These are phyloP conservation scores for Elsinoe australis DNA, from an alignment of 2,329 filamentous ascomycete species.

Conservation along the genomic window DNA sequence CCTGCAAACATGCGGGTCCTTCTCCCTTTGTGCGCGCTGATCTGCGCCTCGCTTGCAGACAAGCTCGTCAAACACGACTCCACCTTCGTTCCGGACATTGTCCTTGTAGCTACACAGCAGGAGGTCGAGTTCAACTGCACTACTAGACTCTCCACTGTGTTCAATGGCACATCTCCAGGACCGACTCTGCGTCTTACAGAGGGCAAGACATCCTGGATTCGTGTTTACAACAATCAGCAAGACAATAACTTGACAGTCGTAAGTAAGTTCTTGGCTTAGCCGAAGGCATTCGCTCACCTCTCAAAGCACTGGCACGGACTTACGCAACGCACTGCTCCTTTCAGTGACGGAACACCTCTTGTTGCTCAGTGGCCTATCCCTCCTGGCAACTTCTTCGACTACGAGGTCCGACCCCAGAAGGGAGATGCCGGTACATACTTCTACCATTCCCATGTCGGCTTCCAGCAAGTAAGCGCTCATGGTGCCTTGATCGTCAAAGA, in stretches of 20 bases:
- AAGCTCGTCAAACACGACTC: conserved; percentile 22
- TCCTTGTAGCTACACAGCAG: conserved; percentile 40
- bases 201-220: conserved; percentile 46
- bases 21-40: not conserved
- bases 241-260: conserved; percentile 52
- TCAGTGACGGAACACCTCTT: conserved; percentile 55
- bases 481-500: conserved; percentile 55
- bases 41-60: not conserved
- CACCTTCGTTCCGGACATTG: conserved; percentile 37
- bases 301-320: conserved; percentile 61
- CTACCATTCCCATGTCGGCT: conserved; percentile 60
- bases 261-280: conserved; percentile 10
- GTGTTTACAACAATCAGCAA: conserved; percentile 52
- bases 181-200: conserved; percentile 42
- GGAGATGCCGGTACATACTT: conserved; percentile 58
- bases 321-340: conserved; percentile 51
- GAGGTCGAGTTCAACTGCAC: conserved; percentile 42
- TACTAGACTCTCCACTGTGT: conserved; percentile 40
- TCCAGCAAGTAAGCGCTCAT: conserved; percentile 52
- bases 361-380: conserved; percentile 61
- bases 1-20: conserved; percentile 6
- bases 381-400: conserved; percentile 57
- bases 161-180: conserved; percentile 49
- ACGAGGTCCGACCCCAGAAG: conserved; percentile 49
- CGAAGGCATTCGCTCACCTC: not conserved